Evolutionary conservation across 2,329 filamentous ascomycete genomes (phyloP), one percentile per base, ranked within the genome.

Genomic region (Colletotrichum sidae): DNA sequence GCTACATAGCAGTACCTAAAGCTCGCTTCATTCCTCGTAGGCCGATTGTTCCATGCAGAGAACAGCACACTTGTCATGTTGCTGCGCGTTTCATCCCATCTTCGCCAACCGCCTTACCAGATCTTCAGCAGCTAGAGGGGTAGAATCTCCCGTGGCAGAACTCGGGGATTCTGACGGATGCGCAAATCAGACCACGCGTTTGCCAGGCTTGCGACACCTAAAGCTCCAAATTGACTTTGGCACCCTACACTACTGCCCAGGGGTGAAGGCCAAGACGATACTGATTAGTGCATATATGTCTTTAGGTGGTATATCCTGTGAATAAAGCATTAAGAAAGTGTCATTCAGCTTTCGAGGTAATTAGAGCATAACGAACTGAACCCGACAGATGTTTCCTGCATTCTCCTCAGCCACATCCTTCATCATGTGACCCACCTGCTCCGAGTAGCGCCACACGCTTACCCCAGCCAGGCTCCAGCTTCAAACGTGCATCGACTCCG

Each of bases 61-160:
- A 15, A 46, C 52, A 52, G 52, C 42, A 45, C 4, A 47, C 39
- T 33, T 55, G 46, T 52, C 62, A 62, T 25, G n/a, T 49, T 61
- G 41, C 33, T 54, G 38, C 50, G 61, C 44, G 61, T 65, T 61
- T 61, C 61, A 65, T 61, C 61, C 45, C 50, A 39, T 55, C 50
- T 51, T 38, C 49, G 10, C n/a, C 33, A 35, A 17, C 53, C 42
- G 35, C 4, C 12, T 44, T 42, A 34, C 39, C 39, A 34, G 39
- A 44, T 46, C 17, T 46, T 9, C 44, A 33, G 13, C 25, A 25
- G 25, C 25, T 25, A 5, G 25, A 25, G 15, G 12, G 15, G 42
- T 15, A 15, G 42, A 17, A n/a, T 46, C 44, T 46, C 17, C 3
- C n/a, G 25, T 8, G 42, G 8, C 42, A 15, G 17, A n/a, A 3